Conservation (phyloP, 352 stramenopile species). For the Albugo laibachii region DNA sequence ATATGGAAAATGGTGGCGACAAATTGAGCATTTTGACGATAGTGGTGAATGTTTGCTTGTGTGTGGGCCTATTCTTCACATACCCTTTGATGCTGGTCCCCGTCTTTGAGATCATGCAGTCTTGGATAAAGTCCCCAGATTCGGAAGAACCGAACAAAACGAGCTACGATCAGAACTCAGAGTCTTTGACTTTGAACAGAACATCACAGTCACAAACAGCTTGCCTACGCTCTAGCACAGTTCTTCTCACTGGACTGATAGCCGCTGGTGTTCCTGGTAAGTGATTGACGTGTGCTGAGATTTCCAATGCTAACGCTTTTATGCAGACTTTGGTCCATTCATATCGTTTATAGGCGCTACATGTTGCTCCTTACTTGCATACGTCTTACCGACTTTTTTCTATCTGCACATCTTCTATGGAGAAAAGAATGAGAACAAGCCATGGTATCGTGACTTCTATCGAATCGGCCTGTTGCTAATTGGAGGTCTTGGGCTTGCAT, state of each 20-base stretch:
- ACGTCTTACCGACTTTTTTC: slow-evolving; percentile 77
- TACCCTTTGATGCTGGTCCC: slow-evolving; percentile 89
- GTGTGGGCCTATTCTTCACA: slow-evolving; percentile 78
- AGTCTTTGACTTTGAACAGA: slow-evolving; percentile 7
- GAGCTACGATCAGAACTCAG: slow-evolving; percentile 2
- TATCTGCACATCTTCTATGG: no score
- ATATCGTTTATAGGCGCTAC: slow-evolving; percentile 80
- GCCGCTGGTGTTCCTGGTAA: slow-evolving; percentile 54
- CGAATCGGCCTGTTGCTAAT: no score
- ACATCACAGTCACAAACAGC: slow-evolving; percentile 7
- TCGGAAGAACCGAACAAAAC: slow-evolving; percentile 3
- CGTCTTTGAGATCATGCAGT: slow-evolving; percentile 60
- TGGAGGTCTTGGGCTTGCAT: no score
- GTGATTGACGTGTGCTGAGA: slow-evolving; percentile 2
- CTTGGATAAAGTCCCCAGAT: slow-evolving; percentile 13
- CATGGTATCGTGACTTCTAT: no score
- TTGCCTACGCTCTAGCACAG: slow-evolving; percentile 26
- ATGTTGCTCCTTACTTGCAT: slow-evolving; percentile 78
- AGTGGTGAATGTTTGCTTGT: slow-evolving; percentile 77
- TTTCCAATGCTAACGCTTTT: slow-evolving; percentile 4
- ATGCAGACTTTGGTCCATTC: slow-evolving; percentile 80
- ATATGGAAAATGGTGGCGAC: slow-evolving; percentile 40
- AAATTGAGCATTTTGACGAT: slow-evolving; percentile 14
- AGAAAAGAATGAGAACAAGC: no score
- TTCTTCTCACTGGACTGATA: slow-evolving; percentile 58